Evolutionary conservation across 768 basidiomycete species (phyloP), one percentile per base, ranked within the genome.

Genomic region (Leucosporidium scottii): DNA sequence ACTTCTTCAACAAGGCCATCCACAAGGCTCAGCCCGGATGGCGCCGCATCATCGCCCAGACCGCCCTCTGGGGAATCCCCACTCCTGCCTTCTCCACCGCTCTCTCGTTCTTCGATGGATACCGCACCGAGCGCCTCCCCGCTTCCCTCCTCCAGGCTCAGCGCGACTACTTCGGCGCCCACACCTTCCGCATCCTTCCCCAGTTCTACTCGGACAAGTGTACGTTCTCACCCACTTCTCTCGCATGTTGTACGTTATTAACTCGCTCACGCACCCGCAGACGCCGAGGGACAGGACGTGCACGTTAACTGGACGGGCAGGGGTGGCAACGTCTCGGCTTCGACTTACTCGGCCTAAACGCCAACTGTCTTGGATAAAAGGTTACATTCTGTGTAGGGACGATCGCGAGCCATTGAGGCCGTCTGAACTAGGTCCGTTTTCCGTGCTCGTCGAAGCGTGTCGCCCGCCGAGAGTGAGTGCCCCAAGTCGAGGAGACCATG

Each of bases 231-330:
- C 67, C 18, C 44, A 21, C 25, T 44, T 31, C 27, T 28, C 36
- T 9, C 1, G 31, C 12, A 3, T n/a, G 34, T 18, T 10, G 20
- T 8, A 10, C 12, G 36, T n/a, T 39, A 27, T 49, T 64, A 48
- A 63, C 56, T 13, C 34, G 13, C 44, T 17, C 6, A 17, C 63
- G 21, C 62, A 27, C 48, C n/a, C 30, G 34, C 68, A 66, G 64
- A 68, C 69, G 62, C 62, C 55, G 72, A 61, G 34, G 73, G 68
- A 59, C 27, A 60, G 28, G 67, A 74, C 57, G 67, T 73, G 89
- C 94, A 99, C 82, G 83, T 94, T 82, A 97, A 96, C 84, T 98
- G 94, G 94, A 98, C 93, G 74, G 94, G 94, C 56, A 91, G 91
- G 73, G 94, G 94, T 60, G 94, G 94, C 73, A 91, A 87, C 74